Evolutionary conservation across 768 basidiomycete species (phyloP).

Genomic region (Auricularia cornea): DNA sequence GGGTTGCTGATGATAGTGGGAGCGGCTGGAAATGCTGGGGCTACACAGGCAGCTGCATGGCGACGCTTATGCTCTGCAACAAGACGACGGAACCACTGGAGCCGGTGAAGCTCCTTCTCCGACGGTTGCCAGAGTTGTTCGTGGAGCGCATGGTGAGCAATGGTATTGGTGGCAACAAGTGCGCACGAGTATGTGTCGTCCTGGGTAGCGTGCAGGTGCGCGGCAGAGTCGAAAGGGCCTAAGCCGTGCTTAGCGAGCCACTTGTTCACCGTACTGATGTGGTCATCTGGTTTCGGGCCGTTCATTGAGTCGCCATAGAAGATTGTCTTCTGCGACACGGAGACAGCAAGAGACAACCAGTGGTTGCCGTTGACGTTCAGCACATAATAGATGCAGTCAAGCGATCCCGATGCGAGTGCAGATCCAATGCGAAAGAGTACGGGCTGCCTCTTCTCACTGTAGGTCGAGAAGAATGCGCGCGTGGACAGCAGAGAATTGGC

Average conservation of each 20-base stretch:
- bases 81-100: background rate
- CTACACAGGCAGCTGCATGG: too few relatives aligned
- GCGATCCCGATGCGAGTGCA: background rate
- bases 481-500: background rate
- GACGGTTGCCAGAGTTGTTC: background rate
- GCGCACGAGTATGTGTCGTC: background rate
- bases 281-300: background rate
- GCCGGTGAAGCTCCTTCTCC: background rate
- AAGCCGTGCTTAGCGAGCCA: background rate
- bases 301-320: background rate
- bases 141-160: background rate
- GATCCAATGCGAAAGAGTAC: background rate
- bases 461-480: background rate
- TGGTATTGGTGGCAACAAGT: background rate
- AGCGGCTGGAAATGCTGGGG: too few relatives aligned
- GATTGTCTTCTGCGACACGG: background rate
- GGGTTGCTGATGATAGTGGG: too few relatives aligned
- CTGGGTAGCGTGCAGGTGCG: background rate
- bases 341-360: background rate
- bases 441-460: background rate
- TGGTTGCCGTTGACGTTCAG: background rate
- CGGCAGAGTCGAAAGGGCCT: background rate
- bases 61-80: background rate
- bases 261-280: background rate
- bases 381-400: background rate